These are phyloP conservation scores for Metarhizium guizhouense DNA, from an alignment of 2,329 filamentous ascomycete genomes.

Conservation along the genomic window DNA sequence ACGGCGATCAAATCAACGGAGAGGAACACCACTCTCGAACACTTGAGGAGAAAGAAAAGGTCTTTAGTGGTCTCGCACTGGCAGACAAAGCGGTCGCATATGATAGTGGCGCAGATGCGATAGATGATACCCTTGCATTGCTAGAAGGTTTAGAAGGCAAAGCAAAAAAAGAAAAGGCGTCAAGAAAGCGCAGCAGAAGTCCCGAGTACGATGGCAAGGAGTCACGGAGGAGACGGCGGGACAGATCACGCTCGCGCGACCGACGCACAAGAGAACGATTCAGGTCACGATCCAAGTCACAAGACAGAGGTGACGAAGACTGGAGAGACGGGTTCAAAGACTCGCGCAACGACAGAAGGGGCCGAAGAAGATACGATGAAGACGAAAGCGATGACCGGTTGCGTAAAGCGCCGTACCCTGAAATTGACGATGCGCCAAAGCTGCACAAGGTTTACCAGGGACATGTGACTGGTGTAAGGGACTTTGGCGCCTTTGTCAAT, in stretches of 20 bases:
- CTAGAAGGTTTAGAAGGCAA: slow-evolving; percentile 78
- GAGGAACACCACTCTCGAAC: slow-evolving; percentile 33
- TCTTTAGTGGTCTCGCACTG: slow-evolving; percentile 86
- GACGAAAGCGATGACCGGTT: slow-evolving; percentile 50
- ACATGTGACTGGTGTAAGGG: slow-evolving; percentile 83
- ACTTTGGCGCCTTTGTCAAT: slow-evolving; percentile 94
- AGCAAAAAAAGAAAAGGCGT: slow-evolving; percentile 37
- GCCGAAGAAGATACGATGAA: slow-evolving; percentile 31
- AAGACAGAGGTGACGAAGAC: slow-evolving; percentile 36
- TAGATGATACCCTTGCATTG: slow-evolving; percentile 89
- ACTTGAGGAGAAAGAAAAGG: slow-evolving; percentile 64
- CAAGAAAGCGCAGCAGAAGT: slow-evolving; percentile 51
- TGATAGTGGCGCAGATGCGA: slow-evolving; percentile 46
- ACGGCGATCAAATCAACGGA: slow-evolving; percentile 29
- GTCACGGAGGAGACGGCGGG: slow-evolving; percentile 30
- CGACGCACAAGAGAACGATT: slow-evolving; percentile 25
- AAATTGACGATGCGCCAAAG: slow-evolving; percentile 73
- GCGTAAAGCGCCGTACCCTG: slow-evolving; percentile 55
- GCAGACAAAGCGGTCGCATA: slow-evolving; percentile 58
- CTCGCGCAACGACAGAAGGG: slow-evolving; percentile 22
- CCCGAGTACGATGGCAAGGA: slow-evolving; percentile 39
- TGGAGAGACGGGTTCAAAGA: slow-evolving; percentile 26
- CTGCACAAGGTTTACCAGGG: slow-evolving; percentile 86
- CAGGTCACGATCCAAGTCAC: slow-evolving; percentile 28
- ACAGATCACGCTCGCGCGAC: slow-evolving; percentile 33